Evolutionary conservation across 2,329 filamentous ascomycete genomes (phyloP), one percentile per base, ranked within the genome.

Genomic region (Ophiocordyceps sinensis): DNA sequence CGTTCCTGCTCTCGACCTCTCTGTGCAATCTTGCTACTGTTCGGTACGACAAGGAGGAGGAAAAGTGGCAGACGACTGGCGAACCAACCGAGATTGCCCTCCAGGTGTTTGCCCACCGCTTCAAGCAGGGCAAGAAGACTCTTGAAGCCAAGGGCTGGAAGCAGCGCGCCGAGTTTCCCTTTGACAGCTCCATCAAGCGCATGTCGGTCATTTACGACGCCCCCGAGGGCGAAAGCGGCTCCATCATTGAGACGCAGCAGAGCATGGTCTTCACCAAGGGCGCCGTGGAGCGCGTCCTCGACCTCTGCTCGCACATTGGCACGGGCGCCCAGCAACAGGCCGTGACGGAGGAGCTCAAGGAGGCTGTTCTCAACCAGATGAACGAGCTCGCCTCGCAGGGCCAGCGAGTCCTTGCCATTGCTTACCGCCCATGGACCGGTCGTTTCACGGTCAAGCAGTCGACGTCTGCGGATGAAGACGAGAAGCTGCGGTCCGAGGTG

Each of bases 21-120:
- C 68, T 84, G 3, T 82, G 78, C 59, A 84, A 84, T 51, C 66
- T 75, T 28, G 67, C 73, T n/a, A 77, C 71, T 1, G 72, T 77
- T 11, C 65, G 71, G 36, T 68, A 65, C 41, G 71, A 73, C 37
- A 63, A 73, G 0, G 64, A 68, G n/a, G 65, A 71, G 26, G 61
- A 64, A 26, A 65, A 65, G 45, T 85, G 80, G 80, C 70, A 77
- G 51, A 77, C 77, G 1, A 75, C 75, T 12, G 81, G 79, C 12
- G 79, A 84, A 52, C 79, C 80, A 0, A 86, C 82, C 1, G 82
- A 87, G 53, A 80, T 86, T 49, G 82, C 83, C 1, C 71, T 87
- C 6, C 81, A 85, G 49, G 79, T 87, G 8, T 82, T 87, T 49
- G 73, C 82, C 2, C 74, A 78, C 49, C 77, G 82, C 32, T 85